Percentiles rank a stretch among this genome's conserved stretches.
Evolutionary conservation across 2,329 filamentous ascomycete species (phyloP).

Genomic region (Myriosclerotinia scirpicola): DNA sequence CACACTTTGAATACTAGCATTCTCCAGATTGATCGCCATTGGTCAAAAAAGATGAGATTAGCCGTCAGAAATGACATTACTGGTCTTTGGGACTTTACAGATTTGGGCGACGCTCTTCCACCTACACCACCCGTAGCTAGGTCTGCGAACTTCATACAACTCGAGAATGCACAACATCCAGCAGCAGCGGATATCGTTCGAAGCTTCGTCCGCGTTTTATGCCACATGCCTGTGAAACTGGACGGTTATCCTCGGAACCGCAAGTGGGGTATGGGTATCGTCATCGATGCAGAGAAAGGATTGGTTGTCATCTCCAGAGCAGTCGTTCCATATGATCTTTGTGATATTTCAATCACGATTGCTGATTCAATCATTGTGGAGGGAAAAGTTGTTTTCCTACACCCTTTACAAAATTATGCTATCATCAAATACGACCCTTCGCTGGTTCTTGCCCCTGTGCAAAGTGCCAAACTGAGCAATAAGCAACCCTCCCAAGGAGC

Average conservation of each 20-base stretch:
- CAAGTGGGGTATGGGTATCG: constrained; percentile 92
- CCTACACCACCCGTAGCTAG: constrained; percentile 69
- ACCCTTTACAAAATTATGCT: constrained; percentile 94
- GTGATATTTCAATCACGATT: constrained; percentile 93
- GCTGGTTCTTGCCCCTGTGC: constrained; percentile 89
- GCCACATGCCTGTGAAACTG: constrained; percentile 91
- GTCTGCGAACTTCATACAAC: constrained; percentile 86
- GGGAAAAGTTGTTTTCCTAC: constrained; percentile 92
- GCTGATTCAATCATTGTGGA: constrained; percentile 94
- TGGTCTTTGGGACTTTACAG: constrained; percentile 91
- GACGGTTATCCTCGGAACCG: constrained; percentile 96
- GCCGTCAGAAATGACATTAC: constrained; percentile 86
- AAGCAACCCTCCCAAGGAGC: constrained; percentile 88
- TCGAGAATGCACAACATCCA: constrained; percentile 83
- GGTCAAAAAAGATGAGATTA: constrained; percentile 92
- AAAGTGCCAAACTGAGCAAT: constrained; percentile 79
- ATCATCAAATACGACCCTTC: constrained; percentile 92
- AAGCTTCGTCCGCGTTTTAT: constrained; percentile 91
- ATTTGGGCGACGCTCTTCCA: constrained; percentile 78
- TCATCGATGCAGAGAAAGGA: constrained; percentile 96
- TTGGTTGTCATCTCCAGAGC: constrained; percentile 92
- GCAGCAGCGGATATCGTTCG: constrained; percentile 91
- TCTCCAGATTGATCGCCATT: constrained; percentile 90
- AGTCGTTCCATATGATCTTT: constrained; percentile 93
- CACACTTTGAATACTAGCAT: constrained; percentile 94